Evolutionary conservation across 768 basidiomycete genomes (phyloP), one percentile per base, ranked within the genome.

Genomic region (Hortiboletus campestris): DNA sequence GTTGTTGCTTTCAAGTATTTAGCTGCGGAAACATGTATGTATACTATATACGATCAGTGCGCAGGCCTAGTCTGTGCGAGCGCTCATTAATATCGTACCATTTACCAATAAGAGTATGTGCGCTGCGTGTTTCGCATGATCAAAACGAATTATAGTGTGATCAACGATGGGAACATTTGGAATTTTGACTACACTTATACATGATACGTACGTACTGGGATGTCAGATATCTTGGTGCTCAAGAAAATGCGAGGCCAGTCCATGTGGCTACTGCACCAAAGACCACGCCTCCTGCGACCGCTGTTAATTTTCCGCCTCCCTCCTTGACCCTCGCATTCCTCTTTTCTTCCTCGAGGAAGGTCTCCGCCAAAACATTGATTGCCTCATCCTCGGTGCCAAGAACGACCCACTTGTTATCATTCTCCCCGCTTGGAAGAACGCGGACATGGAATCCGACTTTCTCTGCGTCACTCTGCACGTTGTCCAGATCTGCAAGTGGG

Each of bases 261-360:
- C 78, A 84, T 46, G 82, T 76, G 40, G 82, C 82, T 8, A 84
- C 81, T 39, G 81, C 84, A 39, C 84, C 84, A 19, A 85, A 77
- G 17, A 85, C 74, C n/a, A 78, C 82, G 44, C 80, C 82, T 17
- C 82, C 79, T 56, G 83, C 83, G 47, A 76, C 79, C 43, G 76
- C 77, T 45, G 71, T 75, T 68, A 71, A 56, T 80, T 67, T 52
- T 59, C 71, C 57, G 9, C 53, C 59, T 2, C 45, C 59, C 14
- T 59, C 53, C 60, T 67, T 52, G 41, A 19, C 58, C 51, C 55
- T 63, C 25, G 19, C 41, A 20, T 43, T 53, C 57, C 61, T 74
- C 47, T 53, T 49, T 54, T 72, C 65, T 39, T 73, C 72, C n/a
- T 72, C 70, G 39, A 58, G 57, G 35, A 72, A 65, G 41, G 61